Base-by-base conservation (phyloP, 768 basidiomycete species). In the Ramaria sp. region DNA sequence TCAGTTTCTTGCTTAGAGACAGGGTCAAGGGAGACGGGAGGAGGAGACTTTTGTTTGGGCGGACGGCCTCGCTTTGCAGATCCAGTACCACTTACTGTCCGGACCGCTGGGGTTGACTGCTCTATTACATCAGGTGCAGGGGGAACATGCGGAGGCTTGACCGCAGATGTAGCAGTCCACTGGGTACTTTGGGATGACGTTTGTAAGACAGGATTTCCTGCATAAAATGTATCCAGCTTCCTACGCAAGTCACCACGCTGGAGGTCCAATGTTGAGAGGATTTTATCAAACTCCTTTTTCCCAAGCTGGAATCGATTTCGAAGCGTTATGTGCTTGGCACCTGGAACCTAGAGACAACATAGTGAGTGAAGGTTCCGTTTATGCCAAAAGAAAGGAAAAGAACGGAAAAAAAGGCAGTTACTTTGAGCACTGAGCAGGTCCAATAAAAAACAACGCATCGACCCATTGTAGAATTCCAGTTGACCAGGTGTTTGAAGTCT, bases 391-490 rank as follows among this genome's bases (percentile, higher is more conserved):
- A 24, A 16, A 38, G 30, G 30, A 7, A 24, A 20, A 27, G n/a
- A n/a, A n/a, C n/a, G n/a, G n/a, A n/a, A n/a, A n/a, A n/a, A n/a
- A n/a, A n/a, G n/a, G n/a, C n/a, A n/a, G n/a, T 48, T 30, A 55
- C 53, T 30, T 55, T 55, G 12, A 55, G 53, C 16, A 55, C 53
- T 1, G 53, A 55, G 28, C 53, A 55, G 6, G 53, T 55, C 53
- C 53, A 55, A 28, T 55, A 55, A 22, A 55, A 55, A 32, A 55
- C 30, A 34, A 32, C 32, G 34, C 53, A 55, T 20, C 45, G 27
- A 18, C 53, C 53, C 22, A 55, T 15, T 30, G 53, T 32, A 3
- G 53, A 45, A 28, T 45, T 22, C 53, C 53, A 55, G 44, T 55
- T 38, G 10, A 55, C 53, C 12, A 55, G 9, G n/a, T 55, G 32